Evolutionary conservation across 345 rosid species (phyloP), one percentile per base, ranked within the genome.

Genomic region (Gossypium mustelinum): DNA sequence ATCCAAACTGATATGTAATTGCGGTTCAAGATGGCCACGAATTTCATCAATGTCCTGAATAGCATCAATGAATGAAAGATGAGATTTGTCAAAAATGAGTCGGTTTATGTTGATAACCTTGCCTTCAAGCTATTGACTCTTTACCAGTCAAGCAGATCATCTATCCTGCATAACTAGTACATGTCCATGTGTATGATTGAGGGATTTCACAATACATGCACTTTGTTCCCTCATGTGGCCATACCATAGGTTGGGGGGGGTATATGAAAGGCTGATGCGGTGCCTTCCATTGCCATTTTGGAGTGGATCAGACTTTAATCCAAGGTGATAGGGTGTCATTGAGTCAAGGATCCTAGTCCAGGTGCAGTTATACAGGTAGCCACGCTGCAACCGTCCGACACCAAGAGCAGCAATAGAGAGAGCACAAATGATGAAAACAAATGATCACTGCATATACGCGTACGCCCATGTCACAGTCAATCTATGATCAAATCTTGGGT

Each of bases 301-400:
- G 55, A 55, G 63, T 57, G 7, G 79, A 79, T 65, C 72, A 83
- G 55, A 89, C 61, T 75, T 78, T 79, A 63, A 75, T 34, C 39
- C 89, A 89, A 77, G 81, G 56, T 81, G 87, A 67, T 57, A 29
- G 81, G 70, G 0, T 81, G 89, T 3, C 74, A 76, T 11, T 85
- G 83, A 61, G 73, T 54, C 52, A 83, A 83, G 79, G 91, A 89
- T 52, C 20, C 85, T 59, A 82, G 84, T 56, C 91, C 91, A 25
- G 83, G 85, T 78, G 88, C 88, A 9, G 85, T 87, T 54, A 86
- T 84, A 77, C 90, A 85, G 27, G 84, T 89, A 9, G 80, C 93
- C 6, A 85, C 93, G 13, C 76, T 89, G 84, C 93, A 89, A 34
- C 83, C 89, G 84, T 60, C 76, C 86, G 72, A 83, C 87, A 68